Evolutionary conservation across 2,329 filamentous ascomycete species (phyloP).

Genomic region (Capronia coronata): DNA sequence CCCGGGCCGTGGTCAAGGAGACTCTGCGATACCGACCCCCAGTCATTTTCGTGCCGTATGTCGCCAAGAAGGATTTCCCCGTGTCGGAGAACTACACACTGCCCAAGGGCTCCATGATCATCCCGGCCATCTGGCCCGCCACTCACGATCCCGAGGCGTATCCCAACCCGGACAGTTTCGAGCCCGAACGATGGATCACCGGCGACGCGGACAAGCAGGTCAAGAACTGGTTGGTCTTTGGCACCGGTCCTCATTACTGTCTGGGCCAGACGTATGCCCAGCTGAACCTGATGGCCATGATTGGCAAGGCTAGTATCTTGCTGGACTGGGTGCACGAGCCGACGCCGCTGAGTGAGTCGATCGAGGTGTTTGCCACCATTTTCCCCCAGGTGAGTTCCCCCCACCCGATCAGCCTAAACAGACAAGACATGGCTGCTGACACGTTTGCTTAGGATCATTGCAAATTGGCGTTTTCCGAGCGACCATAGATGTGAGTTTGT

Average conservation of each 20-base stretch:
- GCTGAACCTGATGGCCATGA: slow-evolving; percentile 78
- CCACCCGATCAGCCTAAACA: no score
- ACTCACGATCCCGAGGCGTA: slow-evolving; percentile 92
- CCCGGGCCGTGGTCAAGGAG: slow-evolving; percentile 84
- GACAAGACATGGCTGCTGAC: slow-evolving; percentile 15
- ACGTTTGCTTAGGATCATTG: slow-evolving; percentile 63
- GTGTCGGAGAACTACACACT: slow-evolving; percentile 84
- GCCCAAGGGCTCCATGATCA: slow-evolving; percentile 89
- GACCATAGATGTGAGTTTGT: slow-evolving; percentile 29
- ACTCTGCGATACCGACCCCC: slow-evolving; percentile 89
- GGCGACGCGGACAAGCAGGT: slow-evolving; percentile 83
- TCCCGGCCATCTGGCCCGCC: slow-evolving; percentile 83
- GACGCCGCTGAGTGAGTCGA: slow-evolving; percentile 80
- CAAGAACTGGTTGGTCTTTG: slow-evolving; percentile 97
- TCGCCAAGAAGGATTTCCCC: slow-evolving; percentile 91
- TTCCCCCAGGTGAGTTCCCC: slow-evolving; percentile 83
- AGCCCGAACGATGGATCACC: slow-evolving; percentile 84
- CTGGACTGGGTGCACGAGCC: slow-evolving; percentile 87
- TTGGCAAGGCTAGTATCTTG: slow-evolving; percentile 80
- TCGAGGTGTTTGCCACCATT: slow-evolving; percentile 97
- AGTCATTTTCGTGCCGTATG: slow-evolving; percentile 93
- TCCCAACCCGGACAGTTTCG: slow-evolving; percentile 77
- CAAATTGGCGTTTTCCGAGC: slow-evolving; percentile 62
- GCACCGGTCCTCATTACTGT: slow-evolving; percentile 93
- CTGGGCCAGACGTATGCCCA: slow-evolving; percentile 88